A percentile compares a stretch with the other conserved stretches of the same genome.
Conservation (phyloP, 768 basidiomycete genomes). For the Tricholoma sp. region DNA sequence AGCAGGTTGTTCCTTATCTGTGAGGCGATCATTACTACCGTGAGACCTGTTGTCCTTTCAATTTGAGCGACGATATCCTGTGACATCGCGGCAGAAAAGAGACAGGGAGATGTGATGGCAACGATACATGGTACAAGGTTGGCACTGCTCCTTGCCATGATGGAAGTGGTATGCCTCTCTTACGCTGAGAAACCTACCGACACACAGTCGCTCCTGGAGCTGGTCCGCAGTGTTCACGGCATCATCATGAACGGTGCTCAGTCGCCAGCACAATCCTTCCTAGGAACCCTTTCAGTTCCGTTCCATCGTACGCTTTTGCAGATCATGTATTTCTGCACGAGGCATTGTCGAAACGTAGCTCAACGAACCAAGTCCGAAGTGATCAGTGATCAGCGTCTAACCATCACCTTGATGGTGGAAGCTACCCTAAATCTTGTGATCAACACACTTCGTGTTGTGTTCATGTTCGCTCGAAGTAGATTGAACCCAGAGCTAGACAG, state of each 20-base stretch:
- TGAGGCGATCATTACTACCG: conserved; percentile 52
- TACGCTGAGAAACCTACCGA: conserved; percentile 49
- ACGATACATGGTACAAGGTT: conserved; percentile 74
- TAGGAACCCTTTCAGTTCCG: conserved; percentile 54
- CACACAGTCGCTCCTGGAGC: conserved; percentile 51
- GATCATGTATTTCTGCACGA: conserved; percentile 72
- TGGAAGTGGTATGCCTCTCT: conserved; percentile 80
- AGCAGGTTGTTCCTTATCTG: conserved; percentile 58
- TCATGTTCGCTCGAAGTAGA: conserved; percentile 56
- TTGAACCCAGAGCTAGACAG: conserved; percentile 63
- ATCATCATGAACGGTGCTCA: conserved; percentile 74
- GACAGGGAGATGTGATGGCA: conserved; percentile 81
- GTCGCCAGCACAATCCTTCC: conserved; percentile 67
- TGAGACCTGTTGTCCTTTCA: conserved; percentile 50
- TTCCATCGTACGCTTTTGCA: conserved; percentile 83
- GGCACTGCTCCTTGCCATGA: conserved; percentile 63
- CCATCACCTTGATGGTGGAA: conserved; percentile 56
- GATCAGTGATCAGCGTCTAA: conserved; percentile 56
- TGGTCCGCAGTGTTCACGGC: conserved; percentile 56
- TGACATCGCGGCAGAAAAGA: conserved; percentile 60
- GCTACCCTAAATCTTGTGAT: conserved; percentile 60
- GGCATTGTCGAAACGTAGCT: conserved; percentile 51
- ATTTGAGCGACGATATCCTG: conserved; percentile 62
- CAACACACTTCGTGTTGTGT: conserved; percentile 59
- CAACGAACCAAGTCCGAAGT: conserved; percentile 36